Evolutionary conservation across 768 basidiomycete species (phyloP).

Genomic region (Leccinum sublutescens): DNA sequence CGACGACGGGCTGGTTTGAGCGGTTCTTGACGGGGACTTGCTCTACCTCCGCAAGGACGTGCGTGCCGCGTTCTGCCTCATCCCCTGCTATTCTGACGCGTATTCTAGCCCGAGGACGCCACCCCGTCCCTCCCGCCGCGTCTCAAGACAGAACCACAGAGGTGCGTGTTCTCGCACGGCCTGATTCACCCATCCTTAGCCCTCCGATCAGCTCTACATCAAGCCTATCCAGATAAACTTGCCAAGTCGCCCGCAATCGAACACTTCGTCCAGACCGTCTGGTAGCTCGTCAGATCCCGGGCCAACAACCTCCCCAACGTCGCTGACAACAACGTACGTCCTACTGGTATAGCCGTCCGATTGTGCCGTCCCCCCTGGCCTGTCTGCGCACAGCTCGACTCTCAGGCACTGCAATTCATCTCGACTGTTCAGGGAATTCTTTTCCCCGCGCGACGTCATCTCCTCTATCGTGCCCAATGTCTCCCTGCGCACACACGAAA

Average conservation of each 20-base stretch:
- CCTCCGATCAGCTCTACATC: too few relatives aligned
- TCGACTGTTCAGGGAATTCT: constrained; percentile 62
- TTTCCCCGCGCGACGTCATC: constrained; percentile 62
- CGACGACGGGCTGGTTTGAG: constrained; percentile 69
- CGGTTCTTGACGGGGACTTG: constrained; percentile 70
- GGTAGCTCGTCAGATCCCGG: constrained; percentile 66
- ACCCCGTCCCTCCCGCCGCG: constrained; percentile 80
- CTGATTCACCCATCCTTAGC: too few relatives aligned
- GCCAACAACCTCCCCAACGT: constrained; percentile 61
- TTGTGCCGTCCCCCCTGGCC: background rate
- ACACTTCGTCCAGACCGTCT: constrained; percentile 27
- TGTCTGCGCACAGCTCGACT: constrained; percentile 60
- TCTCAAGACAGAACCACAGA: constrained; percentile 52
- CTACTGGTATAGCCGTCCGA: background rate
- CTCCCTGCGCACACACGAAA: constrained; percentile 79
- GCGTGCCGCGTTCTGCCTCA: constrained; percentile 4
- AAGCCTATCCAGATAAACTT: too few relatives aligned
- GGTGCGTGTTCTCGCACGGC: too few relatives aligned
- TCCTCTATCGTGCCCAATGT: constrained; percentile 90
- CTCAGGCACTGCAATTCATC: constrained; percentile 87
- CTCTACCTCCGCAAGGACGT: constrained; percentile 68
- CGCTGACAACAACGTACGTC: constrained; percentile 71
- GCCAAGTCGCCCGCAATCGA: too few relatives aligned
- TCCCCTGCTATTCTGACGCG: constrained; percentile 6
- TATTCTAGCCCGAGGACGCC: constrained; percentile 67